Evolutionary conservation across 2,329 filamentous ascomycete species (phyloP), one percentile per base, ranked within the genome.

Genomic region (Cladosporium oxysporum): DNA sequence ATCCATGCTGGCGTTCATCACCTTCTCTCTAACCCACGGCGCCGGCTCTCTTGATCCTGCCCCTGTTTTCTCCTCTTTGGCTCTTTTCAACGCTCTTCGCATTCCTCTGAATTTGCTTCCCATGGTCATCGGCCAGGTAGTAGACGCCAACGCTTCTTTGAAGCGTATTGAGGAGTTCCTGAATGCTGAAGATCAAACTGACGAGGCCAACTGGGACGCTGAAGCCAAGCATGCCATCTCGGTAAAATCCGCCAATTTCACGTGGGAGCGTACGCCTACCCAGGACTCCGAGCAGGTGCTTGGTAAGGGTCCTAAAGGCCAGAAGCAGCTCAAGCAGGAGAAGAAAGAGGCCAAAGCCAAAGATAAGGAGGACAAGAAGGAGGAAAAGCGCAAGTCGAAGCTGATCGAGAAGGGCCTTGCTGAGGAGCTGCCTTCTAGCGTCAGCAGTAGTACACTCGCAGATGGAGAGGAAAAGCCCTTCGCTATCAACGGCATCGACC

Each of bases 1-100:
- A 0, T 96, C 93, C 1, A 97, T 98, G 92, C 78, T 98, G 49
- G 88, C 94, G 0, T 98, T 98, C 77, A 94, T 98, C 78, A 94
- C 92, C 0, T 89, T 85, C 71, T 84, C 84, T 1, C 77, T 87
- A n/a, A 82, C 86, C 1, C 83, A 90, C 66, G 89, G 93, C 71
- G 77, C 78, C 31, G 61, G 61, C 16, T 55, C 61, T 31, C 84
- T 98, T 21, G 82, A 87, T 1, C 89, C 95, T 0, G 92, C 93
- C 0, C 83, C 88, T 28, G 86, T 98, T 41, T 98, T 99, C 80
- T 97, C 94, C 0, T 98, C 94, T 0, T 84, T 98, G 16, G 94
- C 94, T 0, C 81, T 98, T 8, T 99, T 98, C 84, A 98, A 98
- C 77, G 89, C 91, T 5, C 84, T 99, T 52, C 88, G 95, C 50